A percentile compares a stretch with the other conserved stretches of the same genome.
phyloP scores from a whole-genome alignment of 768 basidiomycete species.

The Lactifluus pinguis region DNA sequence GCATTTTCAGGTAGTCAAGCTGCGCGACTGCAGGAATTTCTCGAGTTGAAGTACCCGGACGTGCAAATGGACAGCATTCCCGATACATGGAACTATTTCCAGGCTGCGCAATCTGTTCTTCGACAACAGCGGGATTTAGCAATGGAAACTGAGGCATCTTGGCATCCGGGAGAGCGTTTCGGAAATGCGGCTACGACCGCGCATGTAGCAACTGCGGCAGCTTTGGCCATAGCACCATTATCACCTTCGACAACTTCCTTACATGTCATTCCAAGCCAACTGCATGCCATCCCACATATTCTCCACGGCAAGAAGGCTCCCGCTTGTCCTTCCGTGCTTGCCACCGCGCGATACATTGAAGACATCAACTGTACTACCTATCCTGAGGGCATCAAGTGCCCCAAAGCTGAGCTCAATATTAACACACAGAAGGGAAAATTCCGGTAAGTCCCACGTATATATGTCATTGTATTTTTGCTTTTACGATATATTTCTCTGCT shows the following conservation, averaged over 20 bases:
- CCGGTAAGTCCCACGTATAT: slow-evolving; percentile 38
- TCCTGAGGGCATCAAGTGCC: slow-evolving; percentile 75
- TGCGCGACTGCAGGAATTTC: background rate
- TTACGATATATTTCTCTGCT: slow-evolving; percentile 1
- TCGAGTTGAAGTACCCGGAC: background rate
- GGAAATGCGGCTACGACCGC: background rate
- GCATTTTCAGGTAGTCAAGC: background rate
- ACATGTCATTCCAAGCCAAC: slow-evolving; percentile 50
- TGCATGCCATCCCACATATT: slow-evolving; percentile 45
- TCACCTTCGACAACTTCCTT: background rate
- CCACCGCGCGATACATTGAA: slow-evolving; percentile 77
- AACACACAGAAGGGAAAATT: slow-evolving; percentile 60
- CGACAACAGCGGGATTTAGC: background rate
- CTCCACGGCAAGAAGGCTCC: slow-evolving; percentile 29
- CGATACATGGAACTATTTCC: background rate
- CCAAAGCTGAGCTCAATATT: slow-evolving; percentile 74
- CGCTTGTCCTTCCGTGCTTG: slow-evolving; percentile 55
- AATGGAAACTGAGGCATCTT: background rate
- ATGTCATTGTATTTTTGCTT: background rate
- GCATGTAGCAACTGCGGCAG: background rate
- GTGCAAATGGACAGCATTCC: background rate
- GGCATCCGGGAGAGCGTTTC: background rate
- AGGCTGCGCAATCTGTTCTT: background rate
- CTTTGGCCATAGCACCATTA: background rate
- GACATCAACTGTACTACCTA: slow-evolving; percentile 71